phyloP scores from a whole-genome alignment of 345 rosid species.

The Lepidium sativum region DNA sequence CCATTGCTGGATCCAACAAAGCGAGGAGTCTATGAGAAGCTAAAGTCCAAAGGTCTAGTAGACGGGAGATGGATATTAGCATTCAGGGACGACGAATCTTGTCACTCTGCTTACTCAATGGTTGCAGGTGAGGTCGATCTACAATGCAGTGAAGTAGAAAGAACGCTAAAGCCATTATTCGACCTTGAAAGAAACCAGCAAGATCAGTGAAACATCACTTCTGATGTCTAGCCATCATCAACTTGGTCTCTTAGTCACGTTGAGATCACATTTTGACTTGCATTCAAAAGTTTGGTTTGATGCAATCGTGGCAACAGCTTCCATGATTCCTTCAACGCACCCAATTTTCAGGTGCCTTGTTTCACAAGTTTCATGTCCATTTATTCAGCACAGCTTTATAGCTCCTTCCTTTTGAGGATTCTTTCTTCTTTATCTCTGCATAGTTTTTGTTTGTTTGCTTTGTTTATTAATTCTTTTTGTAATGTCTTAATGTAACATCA shows the following conservation, averaged over 20 bases:
- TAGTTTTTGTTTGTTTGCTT: slow-evolving; percentile 20
- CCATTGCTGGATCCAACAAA: slow-evolving; percentile 55
- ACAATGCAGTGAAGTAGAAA: slow-evolving; percentile 67
- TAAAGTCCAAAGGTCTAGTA: slow-evolving; percentile 55
- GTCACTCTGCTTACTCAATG: slow-evolving; percentile 69
- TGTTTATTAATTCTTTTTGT: not conserved
- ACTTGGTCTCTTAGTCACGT: not conserved
- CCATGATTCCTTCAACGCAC: slow-evolving; percentile 40
- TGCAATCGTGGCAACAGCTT: slow-evolving; percentile 37
- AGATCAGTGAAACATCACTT: slow-evolving; percentile 22
- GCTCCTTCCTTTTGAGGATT: not conserved
- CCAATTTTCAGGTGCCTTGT: slow-evolving; percentile 14
- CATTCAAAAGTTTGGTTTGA: slow-evolving; percentile 18
- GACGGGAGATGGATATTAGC: slow-evolving; percentile 98
- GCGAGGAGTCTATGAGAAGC: slow-evolving; percentile 30
- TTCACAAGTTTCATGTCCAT: slow-evolving; percentile 22
- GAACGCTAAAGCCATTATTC: slow-evolving; percentile 58
- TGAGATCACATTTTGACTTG: slow-evolving; percentile 14
- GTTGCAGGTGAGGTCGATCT: slow-evolving; percentile 47
- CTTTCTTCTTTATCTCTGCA: not conserved
- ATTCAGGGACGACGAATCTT: slow-evolving; percentile 69
- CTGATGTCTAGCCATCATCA: slow-evolving; percentile 10
- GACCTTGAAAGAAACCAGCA: slow-evolving; percentile 39
- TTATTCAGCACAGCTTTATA: slow-evolving; percentile 19
- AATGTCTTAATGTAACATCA: slow-evolving; percentile 30